Evolutionary conservation across 2,329 filamentous ascomycete species (phyloP).

Genomic region (Ophiostoma sp.): DNA sequence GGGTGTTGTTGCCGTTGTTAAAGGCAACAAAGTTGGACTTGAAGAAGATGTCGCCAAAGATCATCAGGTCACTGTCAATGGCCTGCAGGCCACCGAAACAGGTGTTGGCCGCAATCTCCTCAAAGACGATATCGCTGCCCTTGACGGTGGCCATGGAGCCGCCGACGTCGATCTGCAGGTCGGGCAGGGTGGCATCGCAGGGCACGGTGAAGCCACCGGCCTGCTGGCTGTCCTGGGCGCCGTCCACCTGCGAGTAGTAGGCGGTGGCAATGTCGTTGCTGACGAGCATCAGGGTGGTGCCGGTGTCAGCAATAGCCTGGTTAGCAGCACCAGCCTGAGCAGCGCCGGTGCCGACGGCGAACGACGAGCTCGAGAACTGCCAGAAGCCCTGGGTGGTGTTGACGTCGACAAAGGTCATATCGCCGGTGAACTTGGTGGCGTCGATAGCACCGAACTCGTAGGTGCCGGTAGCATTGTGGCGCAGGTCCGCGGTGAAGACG

Average conservation of each 20-base stretch:
- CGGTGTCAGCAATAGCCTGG: slow-evolving; percentile 52
- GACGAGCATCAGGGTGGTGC: slow-evolving; percentile 59
- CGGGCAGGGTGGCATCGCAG: slow-evolving; percentile 43
- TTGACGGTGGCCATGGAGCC: slow-evolving; percentile 51
- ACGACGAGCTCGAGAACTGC: slow-evolving; percentile 56
- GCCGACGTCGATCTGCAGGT: slow-evolving; percentile 52
- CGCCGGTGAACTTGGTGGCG: slow-evolving; percentile 54
- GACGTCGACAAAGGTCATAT: slow-evolving; percentile 57
- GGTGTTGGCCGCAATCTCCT: slow-evolving; percentile 44
- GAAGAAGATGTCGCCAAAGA: slow-evolving; percentile 59
- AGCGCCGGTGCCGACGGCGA: slow-evolving; percentile 45
- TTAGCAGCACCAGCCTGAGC: slow-evolving; percentile 37
- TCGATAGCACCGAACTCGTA: slow-evolving; percentile 74
- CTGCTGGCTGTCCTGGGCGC: slow-evolving; percentile 37
- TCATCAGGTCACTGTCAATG: slow-evolving; percentile 50
- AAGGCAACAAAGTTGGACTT: slow-evolving; percentile 57
- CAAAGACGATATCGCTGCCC: slow-evolving; percentile 50
- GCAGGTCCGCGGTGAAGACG: slow-evolving; percentile 65
- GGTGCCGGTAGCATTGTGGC: slow-evolving; percentile 52
- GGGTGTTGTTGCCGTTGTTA: slow-evolving; percentile 49
- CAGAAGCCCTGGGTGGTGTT: slow-evolving; percentile 61
- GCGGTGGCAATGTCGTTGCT: slow-evolving; percentile 45
- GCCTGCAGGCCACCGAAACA: slow-evolving; percentile 67
- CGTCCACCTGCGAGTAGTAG: slow-evolving; percentile 45
- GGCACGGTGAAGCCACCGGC: slow-evolving; percentile 44